Percentiles rank a stretch among this genome's conserved stretches.
These are phyloP conservation scores for Colletotrichum phormii DNA, from an alignment of 2,329 filamentous ascomycete species.

Conservation along the genomic window DNA sequence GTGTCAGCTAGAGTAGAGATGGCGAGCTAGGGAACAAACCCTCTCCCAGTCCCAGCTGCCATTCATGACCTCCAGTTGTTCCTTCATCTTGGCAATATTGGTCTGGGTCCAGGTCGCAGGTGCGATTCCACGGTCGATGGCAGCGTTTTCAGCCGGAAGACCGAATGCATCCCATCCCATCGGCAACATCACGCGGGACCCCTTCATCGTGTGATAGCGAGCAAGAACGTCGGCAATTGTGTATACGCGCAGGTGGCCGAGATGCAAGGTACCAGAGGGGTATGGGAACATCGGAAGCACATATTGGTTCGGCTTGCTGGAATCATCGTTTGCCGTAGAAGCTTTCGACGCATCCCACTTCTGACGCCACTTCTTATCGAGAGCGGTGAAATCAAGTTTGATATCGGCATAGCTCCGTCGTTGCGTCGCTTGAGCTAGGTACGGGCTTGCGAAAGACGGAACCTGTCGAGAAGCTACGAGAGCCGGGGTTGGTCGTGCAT, in stretches of 20 bases:
- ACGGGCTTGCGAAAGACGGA: conserved; percentile 17
- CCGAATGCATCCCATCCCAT: conserved; percentile 97
- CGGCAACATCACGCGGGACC: conserved; percentile 82
- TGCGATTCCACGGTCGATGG: conserved; percentile 83
- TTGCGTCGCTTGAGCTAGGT: conserved; percentile 23
- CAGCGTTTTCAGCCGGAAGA: conserved; percentile 90
- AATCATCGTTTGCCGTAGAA: conserved; percentile 31
- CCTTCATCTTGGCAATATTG: conserved; percentile 89
- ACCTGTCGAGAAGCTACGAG: conserved; percentile 14
- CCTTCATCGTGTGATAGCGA: conserved; percentile 80
- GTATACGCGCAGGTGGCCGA: conserved; percentile 90
- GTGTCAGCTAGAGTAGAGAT: conserved; percentile 9
- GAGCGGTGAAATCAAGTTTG: conserved; percentile 57
- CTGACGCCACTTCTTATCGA: conserved; percentile 65
- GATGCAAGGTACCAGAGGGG: conserved; percentile 86
- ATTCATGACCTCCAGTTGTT: conserved; percentile 83
- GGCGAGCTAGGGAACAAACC: conserved; percentile 62
- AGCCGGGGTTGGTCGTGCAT: conserved; percentile 6
- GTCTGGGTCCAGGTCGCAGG: conserved; percentile 82
- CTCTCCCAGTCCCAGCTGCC: conserved; percentile 85
- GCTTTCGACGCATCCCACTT: conserved; percentile 51
- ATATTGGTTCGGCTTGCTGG: conserved; percentile 60
- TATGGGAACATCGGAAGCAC: conserved; percentile 95
- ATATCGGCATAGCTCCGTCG: conserved; percentile 50
- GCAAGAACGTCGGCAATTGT: conserved; percentile 89